phyloP scores from a whole-genome alignment of 441 rosid genomes.

The Syzygium syzygioides region DNA sequence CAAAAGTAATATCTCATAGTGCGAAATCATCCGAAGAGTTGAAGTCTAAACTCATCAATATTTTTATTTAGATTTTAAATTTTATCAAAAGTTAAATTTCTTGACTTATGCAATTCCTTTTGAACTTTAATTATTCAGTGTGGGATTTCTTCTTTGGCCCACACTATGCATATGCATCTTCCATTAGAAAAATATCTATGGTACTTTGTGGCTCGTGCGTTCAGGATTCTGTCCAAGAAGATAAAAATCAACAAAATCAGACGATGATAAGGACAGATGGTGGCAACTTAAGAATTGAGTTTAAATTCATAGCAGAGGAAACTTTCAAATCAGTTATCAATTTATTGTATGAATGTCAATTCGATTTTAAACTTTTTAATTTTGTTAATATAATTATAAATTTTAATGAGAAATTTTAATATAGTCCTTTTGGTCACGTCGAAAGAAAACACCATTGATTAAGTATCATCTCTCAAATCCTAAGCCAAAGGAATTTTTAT shows the following conservation, averaged over 20 bases:
- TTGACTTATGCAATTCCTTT: not conserved
- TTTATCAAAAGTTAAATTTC: not conserved
- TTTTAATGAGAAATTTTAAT: not conserved
- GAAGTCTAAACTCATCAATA: not conserved
- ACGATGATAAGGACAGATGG: not conserved
- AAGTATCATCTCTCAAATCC: not conserved
- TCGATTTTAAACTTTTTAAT: not conserved
- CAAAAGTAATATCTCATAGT: not conserved
- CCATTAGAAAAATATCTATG: not conserved
- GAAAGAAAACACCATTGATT: not conserved
- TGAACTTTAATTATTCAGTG: not conserved
- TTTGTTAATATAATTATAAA: not conserved
- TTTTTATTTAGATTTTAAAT: not conserved
- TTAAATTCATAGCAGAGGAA: not conserved
- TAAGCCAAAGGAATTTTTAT: not conserved
- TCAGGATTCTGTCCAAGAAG: not conserved
- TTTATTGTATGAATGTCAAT: not conserved
- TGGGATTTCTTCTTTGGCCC: not conserved
- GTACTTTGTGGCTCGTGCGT: not conserved
- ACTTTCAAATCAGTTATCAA: not conserved
- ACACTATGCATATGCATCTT: not conserved
- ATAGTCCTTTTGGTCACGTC: accelerated
- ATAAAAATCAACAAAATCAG: not conserved
- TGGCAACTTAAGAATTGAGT: not conserved
- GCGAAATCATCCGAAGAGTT: not conserved